Evolutionary conservation across 163 green algal species (phyloP).

Genomic region (Volvox carteri): DNA sequence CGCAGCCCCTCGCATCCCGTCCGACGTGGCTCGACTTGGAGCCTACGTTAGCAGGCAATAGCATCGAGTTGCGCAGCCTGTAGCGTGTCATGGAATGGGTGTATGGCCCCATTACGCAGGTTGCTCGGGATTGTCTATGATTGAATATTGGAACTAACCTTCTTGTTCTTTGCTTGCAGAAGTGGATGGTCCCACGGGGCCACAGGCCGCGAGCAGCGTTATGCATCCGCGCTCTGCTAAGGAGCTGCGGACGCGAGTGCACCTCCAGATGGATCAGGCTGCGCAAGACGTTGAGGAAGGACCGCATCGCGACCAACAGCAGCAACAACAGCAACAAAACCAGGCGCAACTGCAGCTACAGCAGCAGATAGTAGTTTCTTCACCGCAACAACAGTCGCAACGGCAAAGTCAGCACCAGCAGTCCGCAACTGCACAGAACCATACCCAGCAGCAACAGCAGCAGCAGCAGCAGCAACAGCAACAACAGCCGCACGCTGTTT

Average conservation of each 20-base stretch:
- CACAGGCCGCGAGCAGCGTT: constrained; percentile 19
- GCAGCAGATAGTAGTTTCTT: too few relatives aligned
- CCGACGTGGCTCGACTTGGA: too few relatives aligned
- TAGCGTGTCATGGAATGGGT: too few relatives aligned
- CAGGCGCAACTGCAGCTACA: not conserved
- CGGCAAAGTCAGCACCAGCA: not conserved
- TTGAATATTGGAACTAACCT: too few relatives aligned
- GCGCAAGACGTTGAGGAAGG: not conserved
- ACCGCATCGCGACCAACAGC: not conserved
- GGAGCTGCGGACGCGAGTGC: not conserved
- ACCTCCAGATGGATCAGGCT: constrained; percentile 21
- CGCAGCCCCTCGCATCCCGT: too few relatives aligned
- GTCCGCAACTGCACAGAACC: not conserved
- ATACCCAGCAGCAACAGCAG: not conserved
- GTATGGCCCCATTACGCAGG: too few relatives aligned
- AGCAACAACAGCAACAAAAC: not conserved
- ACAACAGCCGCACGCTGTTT: not conserved
- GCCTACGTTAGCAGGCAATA: too few relatives aligned
- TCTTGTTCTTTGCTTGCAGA: not conserved
- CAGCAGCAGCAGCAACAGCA: not conserved
- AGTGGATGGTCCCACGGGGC: constrained; percentile 1
- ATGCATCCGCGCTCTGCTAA: not conserved
- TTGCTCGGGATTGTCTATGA: too few relatives aligned
- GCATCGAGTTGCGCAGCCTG: too few relatives aligned
- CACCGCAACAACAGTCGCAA: not conserved